Evolutionary conservation across 2,329 filamentous ascomycete genomes (phyloP), one percentile per base, ranked within the genome.

Genomic region (Aureobasidium melanogenum): DNA sequence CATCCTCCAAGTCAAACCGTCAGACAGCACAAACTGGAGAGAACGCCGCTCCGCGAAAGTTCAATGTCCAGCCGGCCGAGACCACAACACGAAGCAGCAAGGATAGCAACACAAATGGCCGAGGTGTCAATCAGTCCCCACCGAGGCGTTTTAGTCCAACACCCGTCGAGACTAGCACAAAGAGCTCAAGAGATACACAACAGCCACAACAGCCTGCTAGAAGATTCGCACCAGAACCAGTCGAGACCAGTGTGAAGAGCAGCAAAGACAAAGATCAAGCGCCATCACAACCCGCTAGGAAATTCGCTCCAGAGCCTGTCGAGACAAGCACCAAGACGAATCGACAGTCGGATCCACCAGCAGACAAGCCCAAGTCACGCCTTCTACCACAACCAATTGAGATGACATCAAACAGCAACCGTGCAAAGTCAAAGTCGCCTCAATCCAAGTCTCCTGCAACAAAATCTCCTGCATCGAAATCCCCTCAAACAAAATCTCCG

Each of bases 341-440:
- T 51, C 65, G 64, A 19, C 64, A 62, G 58, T 58, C 64, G 19
- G 24, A 44, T 14, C 19, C 30, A 9, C 50, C 61, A 12, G 43
- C 34, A 15, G 47, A 52, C 15, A 55, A 61, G 50, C 59, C 59
- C 34, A 47, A 54, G 14, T 43, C 46, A 12, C 39, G 59, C 10
- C 36, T 61, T 41, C 17, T 55, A 41, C 59, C 59, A 38, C 59
- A 68, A 63, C 60, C 63, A 50, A 47, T 91, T 65, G 88, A 91
- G 73, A 91, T 88, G 12, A 86, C 83, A 1, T 84, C 83, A 66
- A 83, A 84, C 66, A 82, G 83, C 52, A 82, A 78, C 70, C 77
- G 84, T 65, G 15, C 61, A 62, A 26, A 67, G 65, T 43, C 50
- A 50, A 64, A 64, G 22, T 36, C 52, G 1, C 52, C 52, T 32